Evolutionary conservation across 768 basidiomycete genomes (phyloP).

Genomic region (Melanogaster broomeanus): DNA sequence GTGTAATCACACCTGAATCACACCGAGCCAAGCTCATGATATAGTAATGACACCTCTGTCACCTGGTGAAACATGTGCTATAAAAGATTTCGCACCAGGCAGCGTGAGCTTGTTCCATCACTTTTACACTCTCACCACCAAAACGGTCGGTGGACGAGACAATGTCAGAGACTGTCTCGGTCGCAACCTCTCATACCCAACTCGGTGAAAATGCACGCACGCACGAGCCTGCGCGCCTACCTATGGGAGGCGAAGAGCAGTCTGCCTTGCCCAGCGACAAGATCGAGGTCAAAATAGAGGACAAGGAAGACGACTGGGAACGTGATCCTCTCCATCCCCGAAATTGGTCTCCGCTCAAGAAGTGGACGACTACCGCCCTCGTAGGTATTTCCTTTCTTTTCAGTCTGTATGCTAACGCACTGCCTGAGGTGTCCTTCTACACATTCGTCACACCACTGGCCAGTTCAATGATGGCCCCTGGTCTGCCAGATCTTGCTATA

Average conservation of each 20-base stretch:
- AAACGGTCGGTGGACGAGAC: too few relatives aligned
- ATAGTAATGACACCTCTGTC: conserved; percentile 1
- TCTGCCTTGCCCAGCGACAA: conserved; percentile 47
- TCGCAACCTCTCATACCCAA: conserved; percentile 18
- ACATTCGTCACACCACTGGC: conserved; percentile 53
- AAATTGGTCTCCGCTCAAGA: conserved; percentile 60
- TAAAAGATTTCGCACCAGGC: conserved; percentile 1
- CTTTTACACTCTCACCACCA: neutral
- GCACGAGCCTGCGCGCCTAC: neutral
- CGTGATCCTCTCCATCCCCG: conserved; percentile 61
- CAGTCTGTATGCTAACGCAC: conserved; percentile 17
- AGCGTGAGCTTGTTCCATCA: neutral
- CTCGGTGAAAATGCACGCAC: neutral
- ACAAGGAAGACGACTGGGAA: conserved; percentile 59
- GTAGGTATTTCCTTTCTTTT: conserved; percentile 49
- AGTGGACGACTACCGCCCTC: conserved; percentile 57
- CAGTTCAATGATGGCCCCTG: conserved; percentile 74
- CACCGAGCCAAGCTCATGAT: too few relatives aligned
- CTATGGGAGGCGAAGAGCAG: conserved; percentile 38
- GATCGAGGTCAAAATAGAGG: conserved; percentile 35
- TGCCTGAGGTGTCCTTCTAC: conserved; percentile 57
- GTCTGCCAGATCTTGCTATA: conserved; percentile 53
- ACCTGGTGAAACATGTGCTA: neutral
- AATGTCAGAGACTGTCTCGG: conserved; percentile 6
- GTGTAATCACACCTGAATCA: too few relatives aligned